Base-by-base conservation (phyloP, 2,329 filamentous ascomycete genomes). In the Trichoderma cornu-damae region DNA sequence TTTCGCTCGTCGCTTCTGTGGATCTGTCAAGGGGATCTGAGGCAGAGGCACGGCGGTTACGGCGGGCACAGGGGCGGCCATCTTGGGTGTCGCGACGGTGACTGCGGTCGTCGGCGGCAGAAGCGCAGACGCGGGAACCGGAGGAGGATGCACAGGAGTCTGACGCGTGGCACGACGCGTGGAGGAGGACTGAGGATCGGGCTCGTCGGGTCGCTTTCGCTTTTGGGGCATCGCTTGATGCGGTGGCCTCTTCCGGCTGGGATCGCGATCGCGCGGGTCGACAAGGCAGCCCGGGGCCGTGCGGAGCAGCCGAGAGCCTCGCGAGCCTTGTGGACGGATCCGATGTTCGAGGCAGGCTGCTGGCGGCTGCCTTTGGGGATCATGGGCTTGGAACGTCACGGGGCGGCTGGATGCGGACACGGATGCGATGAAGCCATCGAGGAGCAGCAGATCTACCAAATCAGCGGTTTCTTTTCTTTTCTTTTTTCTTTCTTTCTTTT, bases 101-200 rank as follows among this genome's bases (percentile, higher is more conserved):
- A 59, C 47, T 28, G 60, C 30, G 6, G 18, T 50, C 22, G 32
- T 14, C 24, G 61, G 47, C 30, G 60, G 61, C 30, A 46, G 56
- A 14, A 34, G 53, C 48, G 59, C 61, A 58, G 47, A 44, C 24
- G 63, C 59, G 53, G 65, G 65, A 37, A 63, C 62, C 50, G 60
- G 56, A 47, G 68, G 68, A 44, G 68, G 68, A 56, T 64, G 62
- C 47, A 70, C 66, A 22, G 68, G 66, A 61, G 70, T 73, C 59
- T 73, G 72, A 69, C 72, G 72, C 72, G 72, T 73, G 60, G 70
- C 67, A 60, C 72, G 69, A 65, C 72, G 72, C 69, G 70, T 67
- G 35, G 60, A 58, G 56, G 54, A 32, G 53, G 59, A 60, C 24
- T 60, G 61, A 47, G 54, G 50, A 35, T 62, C 62, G 52, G 63